Percentiles rank a stretch among this genome's conserved stretches.
These are phyloP conservation scores for Phytopythium montanum DNA, from an alignment of 352 stramenopile genomes.

Conservation along the genomic window DNA sequence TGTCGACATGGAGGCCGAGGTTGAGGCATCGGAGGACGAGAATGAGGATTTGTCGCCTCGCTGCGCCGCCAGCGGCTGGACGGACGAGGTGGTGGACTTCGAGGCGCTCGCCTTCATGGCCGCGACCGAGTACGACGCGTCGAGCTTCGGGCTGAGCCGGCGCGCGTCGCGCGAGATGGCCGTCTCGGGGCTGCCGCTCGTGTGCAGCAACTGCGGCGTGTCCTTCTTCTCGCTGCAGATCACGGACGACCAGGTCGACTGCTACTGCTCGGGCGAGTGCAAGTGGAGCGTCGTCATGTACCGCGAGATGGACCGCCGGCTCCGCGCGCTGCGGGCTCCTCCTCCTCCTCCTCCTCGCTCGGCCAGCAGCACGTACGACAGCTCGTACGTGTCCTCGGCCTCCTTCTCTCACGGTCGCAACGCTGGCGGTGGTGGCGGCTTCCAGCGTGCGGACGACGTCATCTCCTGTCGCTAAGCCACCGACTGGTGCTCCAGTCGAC, in stretches of 20 bases:
- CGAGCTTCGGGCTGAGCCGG: constrained; percentile 12
- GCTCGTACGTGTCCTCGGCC: constrained; percentile 16
- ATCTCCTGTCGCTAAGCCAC: constrained; percentile 27
- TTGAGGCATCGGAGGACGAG: neutral
- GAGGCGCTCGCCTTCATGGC: constrained; percentile 34
- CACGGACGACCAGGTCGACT: constrained; percentile 58
- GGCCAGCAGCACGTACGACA: constrained; percentile 17
- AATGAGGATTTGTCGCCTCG: neutral
- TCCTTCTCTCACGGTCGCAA: constrained; percentile 4
- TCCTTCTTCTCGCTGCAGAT: constrained; percentile 80
- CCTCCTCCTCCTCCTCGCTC: constrained; percentile 14
- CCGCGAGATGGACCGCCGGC: constrained; percentile 72
- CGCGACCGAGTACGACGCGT: constrained; percentile 20
- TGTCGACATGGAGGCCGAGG: neutral
- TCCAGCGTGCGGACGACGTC: constrained; percentile 23
- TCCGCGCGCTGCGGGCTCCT: constrained; percentile 43
- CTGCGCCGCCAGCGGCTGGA: constrained; percentile 6
- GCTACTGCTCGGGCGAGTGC: constrained; percentile 86
- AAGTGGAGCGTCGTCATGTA: constrained; percentile 90
- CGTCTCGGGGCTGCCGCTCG: constrained; percentile 66
- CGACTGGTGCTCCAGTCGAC: neutral
- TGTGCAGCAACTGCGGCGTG: constrained; percentile 80
- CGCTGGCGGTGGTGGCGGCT: constrained; percentile 19
- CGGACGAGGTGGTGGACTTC: constrained; percentile 38
- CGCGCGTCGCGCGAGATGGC: constrained; percentile 8